These are phyloP conservation scores for Diaporthe sp. DNA, from an alignment of 2,329 filamentous ascomycete genomes.

Conservation along the genomic window DNA sequence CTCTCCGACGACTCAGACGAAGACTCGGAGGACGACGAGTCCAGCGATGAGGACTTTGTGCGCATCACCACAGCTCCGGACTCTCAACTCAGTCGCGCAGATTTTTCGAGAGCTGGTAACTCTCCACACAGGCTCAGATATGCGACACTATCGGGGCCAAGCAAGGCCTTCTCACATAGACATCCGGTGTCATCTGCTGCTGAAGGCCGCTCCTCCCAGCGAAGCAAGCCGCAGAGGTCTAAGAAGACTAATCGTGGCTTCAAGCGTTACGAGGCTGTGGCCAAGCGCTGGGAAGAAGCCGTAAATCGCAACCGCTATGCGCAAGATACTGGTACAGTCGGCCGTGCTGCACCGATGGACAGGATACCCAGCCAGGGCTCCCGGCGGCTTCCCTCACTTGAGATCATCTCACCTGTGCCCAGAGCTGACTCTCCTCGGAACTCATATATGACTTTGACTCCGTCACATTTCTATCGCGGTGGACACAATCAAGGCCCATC, in stretches of 20 bases:
- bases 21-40: constrained; percentile 54
- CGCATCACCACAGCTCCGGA: constrained; percentile 13
- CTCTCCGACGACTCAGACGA: constrained; percentile 69
- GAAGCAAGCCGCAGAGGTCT: constrained; percentile 45
- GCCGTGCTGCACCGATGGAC: constrained; percentile 37
- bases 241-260: constrained; percentile 61
- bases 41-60: constrained; percentile 51
- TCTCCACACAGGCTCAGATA: neutral
- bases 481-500: constrained; percentile 19
- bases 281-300: constrained; percentile 51
- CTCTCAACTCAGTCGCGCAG: neutral
- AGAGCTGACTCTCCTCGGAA: constrained; percentile 36
- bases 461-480: constrained; percentile 23
- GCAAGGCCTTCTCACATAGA: neutral
- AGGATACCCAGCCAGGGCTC: constrained; percentile 41
- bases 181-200: neutral
- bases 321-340: constrained; percentile 25
- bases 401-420: constrained; percentile 34
- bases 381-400: constrained; percentile 38
- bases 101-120: neutral
- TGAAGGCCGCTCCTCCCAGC: constrained; percentile 37
- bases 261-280: constrained; percentile 58
- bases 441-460: constrained; percentile 42
- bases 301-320: constrained; percentile 49
- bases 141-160: neutral